Conservation (phyloP, 345 rosid genomes). For the Luvunga scandens region DNA sequence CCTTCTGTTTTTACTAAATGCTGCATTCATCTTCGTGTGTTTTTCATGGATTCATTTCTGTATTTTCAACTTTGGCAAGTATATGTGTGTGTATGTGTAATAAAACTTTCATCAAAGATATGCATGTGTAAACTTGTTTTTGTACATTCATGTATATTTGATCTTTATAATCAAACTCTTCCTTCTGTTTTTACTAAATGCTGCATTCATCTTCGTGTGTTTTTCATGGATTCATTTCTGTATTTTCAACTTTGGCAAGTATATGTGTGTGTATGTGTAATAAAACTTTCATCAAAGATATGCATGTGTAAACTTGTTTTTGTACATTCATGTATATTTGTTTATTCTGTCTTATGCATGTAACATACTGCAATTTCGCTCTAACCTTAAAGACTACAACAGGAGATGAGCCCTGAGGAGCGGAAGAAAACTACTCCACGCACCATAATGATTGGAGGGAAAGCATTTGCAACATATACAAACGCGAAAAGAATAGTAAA, state of each 20-base stretch:
- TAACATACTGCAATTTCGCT: not conserved
- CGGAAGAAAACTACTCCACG: conserved; percentile 82
- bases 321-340: not conserved
- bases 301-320: not conserved
- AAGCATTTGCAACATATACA: conserved; percentile 96
- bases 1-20: not conserved
- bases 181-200: not conserved
- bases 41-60: not conserved
- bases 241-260: not conserved
- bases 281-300: not conserved
- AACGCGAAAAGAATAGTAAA: conserved; percentile 97
- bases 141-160: not conserved
- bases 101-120: not conserved
- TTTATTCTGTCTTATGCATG: not conserved
- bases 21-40: conserved; percentile 1
- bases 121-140: not conserved
- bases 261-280: not conserved
- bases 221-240: not conserved
- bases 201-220: conserved; percentile 1
- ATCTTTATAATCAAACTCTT: not conserved
- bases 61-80: not conserved
- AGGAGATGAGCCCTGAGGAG: conserved; percentile 89
- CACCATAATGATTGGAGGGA: conserved; percentile 95
- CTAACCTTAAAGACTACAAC: conserved; percentile 20
- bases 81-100: not conserved